These are phyloP conservation scores for Globisporangium spinosum DNA, from an alignment of 352 stramenopile species.

Conservation along the genomic window DNA sequence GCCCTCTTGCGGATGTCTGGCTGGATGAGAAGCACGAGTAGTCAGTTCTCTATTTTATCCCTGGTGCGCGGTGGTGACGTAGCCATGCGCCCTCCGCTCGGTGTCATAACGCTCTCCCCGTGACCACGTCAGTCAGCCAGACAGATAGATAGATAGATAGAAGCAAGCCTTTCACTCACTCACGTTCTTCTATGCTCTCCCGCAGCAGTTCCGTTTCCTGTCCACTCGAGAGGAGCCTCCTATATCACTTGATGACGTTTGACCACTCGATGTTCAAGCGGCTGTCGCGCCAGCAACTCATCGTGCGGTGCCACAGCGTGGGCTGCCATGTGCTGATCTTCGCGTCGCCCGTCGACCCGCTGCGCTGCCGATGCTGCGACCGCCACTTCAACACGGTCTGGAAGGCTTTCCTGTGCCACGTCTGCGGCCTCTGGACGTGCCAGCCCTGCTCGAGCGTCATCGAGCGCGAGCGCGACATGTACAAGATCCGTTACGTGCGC, in stretches of 20 bases:
- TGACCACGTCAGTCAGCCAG: no score
- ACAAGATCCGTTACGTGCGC: slow-evolving; percentile 47
- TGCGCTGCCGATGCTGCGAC: slow-evolving; percentile 41
- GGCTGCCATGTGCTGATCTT: slow-evolving; percentile 47
- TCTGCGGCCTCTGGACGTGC: slow-evolving; percentile 51
- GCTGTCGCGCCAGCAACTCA: slow-evolving; percentile 44
- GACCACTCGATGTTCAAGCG: slow-evolving; percentile 59
- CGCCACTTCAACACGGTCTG: slow-evolving; percentile 43
- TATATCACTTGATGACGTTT: slow-evolving; percentile 27
- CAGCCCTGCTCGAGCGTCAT: slow-evolving; percentile 49
- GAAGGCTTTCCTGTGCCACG: slow-evolving; percentile 47
- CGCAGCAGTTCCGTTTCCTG: neutral
- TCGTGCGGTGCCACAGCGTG: slow-evolving; percentile 42
- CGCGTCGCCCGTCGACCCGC: slow-evolving; percentile 8
- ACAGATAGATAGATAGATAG: no score
- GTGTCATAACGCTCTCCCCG: no score
- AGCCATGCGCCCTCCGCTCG: no score
- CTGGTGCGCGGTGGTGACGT: no score
- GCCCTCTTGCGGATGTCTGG: no score
- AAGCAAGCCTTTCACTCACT: neutral
- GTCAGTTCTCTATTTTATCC: no score
- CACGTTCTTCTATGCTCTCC: neutral
- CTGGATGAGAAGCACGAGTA: no score
- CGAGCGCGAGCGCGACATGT: slow-evolving; percentile 43
- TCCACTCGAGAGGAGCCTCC: neutral